Percentiles rank a stretch among this genome's conserved stretches.
These are phyloP conservation scores for Trametes elegans DNA, from an alignment of 768 basidiomycete species.

Conservation along the genomic window DNA sequence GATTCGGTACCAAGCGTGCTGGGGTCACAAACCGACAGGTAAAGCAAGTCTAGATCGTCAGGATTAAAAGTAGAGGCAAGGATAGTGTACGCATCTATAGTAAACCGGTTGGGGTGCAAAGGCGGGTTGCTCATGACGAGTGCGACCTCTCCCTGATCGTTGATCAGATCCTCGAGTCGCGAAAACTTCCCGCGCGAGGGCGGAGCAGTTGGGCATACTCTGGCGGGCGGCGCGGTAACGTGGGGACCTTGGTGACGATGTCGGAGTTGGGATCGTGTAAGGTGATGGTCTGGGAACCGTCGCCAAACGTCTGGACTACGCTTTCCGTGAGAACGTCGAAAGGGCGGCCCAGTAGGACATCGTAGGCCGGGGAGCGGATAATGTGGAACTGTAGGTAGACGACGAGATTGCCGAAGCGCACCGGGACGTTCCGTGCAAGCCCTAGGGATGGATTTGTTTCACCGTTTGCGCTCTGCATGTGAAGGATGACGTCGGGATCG, in stretches of 20 bases:
- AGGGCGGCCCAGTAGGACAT: constrained; percentile 9
- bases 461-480: constrained; percentile 21
- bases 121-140: neutral
- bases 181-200: constrained; percentile 2
- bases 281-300: constrained; percentile 2
- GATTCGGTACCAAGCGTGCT: neutral
- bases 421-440: constrained; percentile 17
- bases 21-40: constrained; percentile 6
- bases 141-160: constrained; percentile 15
- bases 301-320: neutral
- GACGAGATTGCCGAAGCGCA: constrained; percentile 3
- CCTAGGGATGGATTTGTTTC: constrained; percentile 11
- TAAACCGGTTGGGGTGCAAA: neutral
- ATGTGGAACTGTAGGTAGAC: constrained; percentile 13
- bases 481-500: constrained; percentile 11
- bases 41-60: neutral
- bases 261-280: constrained; percentile 8
- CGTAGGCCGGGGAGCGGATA: constrained; percentile 10
- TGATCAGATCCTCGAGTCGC: constrained; percentile 16
- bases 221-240: neutral
- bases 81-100: constrained; percentile 1
- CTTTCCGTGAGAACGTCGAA: constrained; percentile 11
- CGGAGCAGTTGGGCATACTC: too few species aligned
- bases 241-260: neutral
- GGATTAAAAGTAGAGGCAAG: neutral